These are phyloP conservation scores for Alternaria brassicae DNA, from an alignment of 2,329 filamentous ascomycete genomes.

Conservation along the genomic window DNA sequence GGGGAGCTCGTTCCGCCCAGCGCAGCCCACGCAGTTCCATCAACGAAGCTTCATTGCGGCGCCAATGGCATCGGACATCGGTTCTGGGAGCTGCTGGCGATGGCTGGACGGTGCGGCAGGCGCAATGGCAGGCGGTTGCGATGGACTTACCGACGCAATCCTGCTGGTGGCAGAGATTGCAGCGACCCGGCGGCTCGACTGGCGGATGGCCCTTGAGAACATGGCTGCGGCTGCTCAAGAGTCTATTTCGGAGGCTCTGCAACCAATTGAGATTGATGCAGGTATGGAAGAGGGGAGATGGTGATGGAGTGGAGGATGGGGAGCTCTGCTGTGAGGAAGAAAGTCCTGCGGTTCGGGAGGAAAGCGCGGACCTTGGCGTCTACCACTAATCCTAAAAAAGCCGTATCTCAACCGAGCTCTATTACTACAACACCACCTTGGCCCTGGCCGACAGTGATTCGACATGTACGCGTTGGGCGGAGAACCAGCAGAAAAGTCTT, in stretches of 20 bases:
- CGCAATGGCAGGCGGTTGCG: constrained; percentile 51
- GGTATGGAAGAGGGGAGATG: constrained; percentile 50
- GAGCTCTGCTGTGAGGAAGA: constrained; percentile 42
- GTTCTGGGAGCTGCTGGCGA: constrained; percentile 46
- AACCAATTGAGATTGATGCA: constrained; percentile 55
- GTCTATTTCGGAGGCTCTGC: constrained; percentile 51
- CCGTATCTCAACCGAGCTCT: constrained; percentile 18
- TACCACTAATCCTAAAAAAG: constrained; percentile 30
- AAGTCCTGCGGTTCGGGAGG: constrained; percentile 41
- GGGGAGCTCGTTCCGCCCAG: constrained; percentile 47
- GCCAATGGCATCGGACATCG: constrained; percentile 43
- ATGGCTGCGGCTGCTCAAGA: constrained; percentile 66
- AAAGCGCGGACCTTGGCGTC: constrained; percentile 35
- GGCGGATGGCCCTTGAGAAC: constrained; percentile 98
- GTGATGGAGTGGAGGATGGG: constrained; percentile 47
- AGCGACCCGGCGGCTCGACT: constrained; percentile 93
- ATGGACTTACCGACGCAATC: constrained; percentile 89
- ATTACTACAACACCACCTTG: background rate
- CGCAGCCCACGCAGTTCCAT: constrained; percentile 50
- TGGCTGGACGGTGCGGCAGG: constrained; percentile 48
- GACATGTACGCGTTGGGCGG: background rate
- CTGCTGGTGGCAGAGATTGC: constrained; percentile 91
- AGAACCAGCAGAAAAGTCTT: accelerated
- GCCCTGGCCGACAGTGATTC: background rate
- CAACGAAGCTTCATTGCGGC: constrained; percentile 47